Evolutionary conservation across 805 yeast genomes (phyloP).

Genomic region (Priceomyces fermenticarens): DNA sequence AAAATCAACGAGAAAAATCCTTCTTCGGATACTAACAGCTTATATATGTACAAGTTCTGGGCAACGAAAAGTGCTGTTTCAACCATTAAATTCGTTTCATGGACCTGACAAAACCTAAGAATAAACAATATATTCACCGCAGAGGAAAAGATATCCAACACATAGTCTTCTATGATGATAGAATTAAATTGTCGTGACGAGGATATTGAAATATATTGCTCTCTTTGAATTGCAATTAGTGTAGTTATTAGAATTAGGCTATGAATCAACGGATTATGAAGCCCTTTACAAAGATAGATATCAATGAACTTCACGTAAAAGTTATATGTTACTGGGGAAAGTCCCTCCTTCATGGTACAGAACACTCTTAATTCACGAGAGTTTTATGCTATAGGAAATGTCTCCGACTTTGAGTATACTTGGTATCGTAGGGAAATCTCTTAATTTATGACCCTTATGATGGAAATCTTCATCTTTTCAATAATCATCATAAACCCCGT

Average conservation of each 20-base stretch:
- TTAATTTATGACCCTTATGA: too few relatives aligned
- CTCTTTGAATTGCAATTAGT: background rate
- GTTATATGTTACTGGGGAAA: constrained; percentile 4
- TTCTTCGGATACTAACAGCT: constrained; percentile 1
- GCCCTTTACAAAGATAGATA: constrained; percentile 11
- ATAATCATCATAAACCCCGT: too few relatives aligned
- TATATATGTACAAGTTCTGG: constrained; percentile 2
- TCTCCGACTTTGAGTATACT: too few relatives aligned
- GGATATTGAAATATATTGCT: constrained; percentile 3
- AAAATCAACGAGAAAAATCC: constrained; percentile 1
- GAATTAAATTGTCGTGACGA: constrained; percentile 5
- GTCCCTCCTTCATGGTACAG: constrained; percentile 1
- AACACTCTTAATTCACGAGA: background rate
- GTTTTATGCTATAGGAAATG: too few relatives aligned
- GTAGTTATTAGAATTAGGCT: constrained; percentile 6
- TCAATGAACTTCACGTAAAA: constrained; percentile 15
- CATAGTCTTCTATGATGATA: constrained; percentile 10
- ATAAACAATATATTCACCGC: constrained; percentile 27
- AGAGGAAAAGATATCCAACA: constrained; percentile 21
- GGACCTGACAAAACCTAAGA: constrained; percentile 18
- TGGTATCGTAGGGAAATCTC: too few relatives aligned
- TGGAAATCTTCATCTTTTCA: too few relatives aligned
- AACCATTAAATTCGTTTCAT: constrained; percentile 8
- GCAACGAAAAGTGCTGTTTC: constrained; percentile 17
- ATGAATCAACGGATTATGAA: constrained; percentile 21